Conservation (phyloP, 768 basidiomycete species). For the Kwoniella heveanensis region DNA sequence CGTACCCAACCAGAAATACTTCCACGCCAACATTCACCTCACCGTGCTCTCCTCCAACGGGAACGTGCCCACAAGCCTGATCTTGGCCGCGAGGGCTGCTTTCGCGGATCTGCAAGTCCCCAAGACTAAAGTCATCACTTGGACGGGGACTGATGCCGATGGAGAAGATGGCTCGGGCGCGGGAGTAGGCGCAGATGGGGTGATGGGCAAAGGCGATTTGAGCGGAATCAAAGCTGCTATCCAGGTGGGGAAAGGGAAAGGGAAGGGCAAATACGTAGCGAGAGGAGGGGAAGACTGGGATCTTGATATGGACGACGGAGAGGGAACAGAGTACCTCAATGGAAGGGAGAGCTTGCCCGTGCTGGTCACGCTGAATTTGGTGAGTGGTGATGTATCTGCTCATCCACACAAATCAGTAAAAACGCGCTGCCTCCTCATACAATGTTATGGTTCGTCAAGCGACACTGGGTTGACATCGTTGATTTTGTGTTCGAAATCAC, state of each 20-base stretch:
- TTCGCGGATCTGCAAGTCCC: conserved; percentile 50
- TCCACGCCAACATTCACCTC: conserved; percentile 51
- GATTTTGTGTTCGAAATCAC: not conserved
- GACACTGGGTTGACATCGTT: too few relatives aligned
- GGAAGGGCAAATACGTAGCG: conserved; percentile 22
- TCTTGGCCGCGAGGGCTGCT: conserved; percentile 49
- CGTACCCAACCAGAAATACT: conserved; percentile 52
- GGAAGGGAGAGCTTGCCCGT: conserved; percentile 46
- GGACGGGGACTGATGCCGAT: conserved; percentile 26
- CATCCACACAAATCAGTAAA: too few relatives aligned
- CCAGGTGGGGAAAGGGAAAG: conserved; percentile 35
- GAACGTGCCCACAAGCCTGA: conserved; percentile 37
- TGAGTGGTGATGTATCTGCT: conserved; percentile 29
- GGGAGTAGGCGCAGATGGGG: conserved; percentile 27
- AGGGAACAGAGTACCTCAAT: conserved; percentile 33
- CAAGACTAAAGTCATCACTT: conserved; percentile 47
- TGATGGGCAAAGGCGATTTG: conserved; percentile 37
- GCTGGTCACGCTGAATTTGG: conserved; percentile 50
- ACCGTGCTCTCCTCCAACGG: conserved; percentile 48
- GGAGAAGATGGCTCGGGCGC: conserved; percentile 17
- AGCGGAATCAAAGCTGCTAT: conserved; percentile 55
- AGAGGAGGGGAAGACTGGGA: conserved; percentile 54
- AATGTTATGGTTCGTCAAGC: too few relatives aligned
- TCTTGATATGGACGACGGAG: conserved; percentile 45
- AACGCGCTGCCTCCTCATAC: too few relatives aligned